Base-by-base conservation (phyloP, 2,329 filamentous ascomycete species). In the Curvularia spicifera region DNA sequence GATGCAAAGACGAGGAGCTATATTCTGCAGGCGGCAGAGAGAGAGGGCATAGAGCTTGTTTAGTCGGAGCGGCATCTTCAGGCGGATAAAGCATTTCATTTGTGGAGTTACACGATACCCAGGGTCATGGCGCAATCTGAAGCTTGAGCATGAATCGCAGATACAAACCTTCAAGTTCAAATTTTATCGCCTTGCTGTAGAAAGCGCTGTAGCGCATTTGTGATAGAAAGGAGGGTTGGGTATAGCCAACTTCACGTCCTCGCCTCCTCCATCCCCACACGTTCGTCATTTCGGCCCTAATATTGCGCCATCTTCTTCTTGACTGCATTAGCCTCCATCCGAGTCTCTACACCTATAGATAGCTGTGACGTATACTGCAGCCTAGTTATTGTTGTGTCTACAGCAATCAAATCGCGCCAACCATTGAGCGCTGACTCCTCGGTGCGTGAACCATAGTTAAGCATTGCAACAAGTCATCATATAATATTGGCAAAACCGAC, bases 1-100 rank as follows among this genome's bases (percentile, higher is more conserved):
- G 93, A 97, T 79, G 85, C 84, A 55, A 94, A 94, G 89, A 89
- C 93, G 44, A 85, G 87, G 64, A 87, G 84, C 58, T 97, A 91
- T 76, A 90, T 97, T 49, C 70, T 91, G 60, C 85, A 90, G 61
- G 87, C 85, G 58, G 91, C 91, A 10, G 93, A 96, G 78, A 86
- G 88, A 55, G 94, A 97, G 76, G 94, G 93, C 22, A 89, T 97
- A 67, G 90, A 89, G 56, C 66, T 88, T 61, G 65, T 73, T 51
- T 72, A 68, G 53, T 29, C 9, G 42, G 26, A n/a, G 35, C 47
- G 48, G 42, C 24, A 31, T 24, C 18, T 49, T 6, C 10, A 22
- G 40, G 48, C 29, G 40, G 18, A 43, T 35, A 49, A 31, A 31
- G 52, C 18, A 51, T 55, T 52, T 57, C 51, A 51, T 55, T 53